Conservation (phyloP, 116 monocot species). For the Posidonia oceanica region DNA sequence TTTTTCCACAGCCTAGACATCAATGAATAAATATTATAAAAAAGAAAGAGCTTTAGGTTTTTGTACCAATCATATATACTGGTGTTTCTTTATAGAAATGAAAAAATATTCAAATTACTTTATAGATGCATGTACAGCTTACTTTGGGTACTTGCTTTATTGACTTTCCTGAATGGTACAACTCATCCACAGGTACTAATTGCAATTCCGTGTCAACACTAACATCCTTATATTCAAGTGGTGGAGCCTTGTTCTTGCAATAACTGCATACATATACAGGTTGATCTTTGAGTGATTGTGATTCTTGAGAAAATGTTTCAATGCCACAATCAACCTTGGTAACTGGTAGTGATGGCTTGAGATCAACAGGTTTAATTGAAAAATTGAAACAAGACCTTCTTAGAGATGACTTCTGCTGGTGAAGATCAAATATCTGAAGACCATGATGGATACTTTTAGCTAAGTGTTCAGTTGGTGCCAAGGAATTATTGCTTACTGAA, state of each 20-base stretch:
- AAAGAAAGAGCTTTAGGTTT: neutral
- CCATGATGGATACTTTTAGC: conserved; percentile 55
- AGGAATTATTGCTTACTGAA: conserved; percentile 10
- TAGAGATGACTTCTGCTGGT: conserved; percentile 27
- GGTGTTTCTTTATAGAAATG: neutral
- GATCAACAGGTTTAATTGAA: conserved; percentile 32
- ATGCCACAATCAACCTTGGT: conserved; percentile 44
- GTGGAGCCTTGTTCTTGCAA: conserved; percentile 25
- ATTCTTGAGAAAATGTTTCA: conserved; percentile 41
- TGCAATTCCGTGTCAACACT: conserved; percentile 23
- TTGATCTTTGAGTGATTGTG: conserved; percentile 22
- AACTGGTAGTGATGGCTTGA: conserved; percentile 15
- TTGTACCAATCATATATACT: neutral
- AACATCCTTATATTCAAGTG: conserved; percentile 22
- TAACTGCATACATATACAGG: conserved; percentile 26
- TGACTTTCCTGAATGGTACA: conserved; percentile 17
- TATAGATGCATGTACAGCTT: conserved; percentile 1
- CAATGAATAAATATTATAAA: conserved; percentile 1
- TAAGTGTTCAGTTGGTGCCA: conserved; percentile 37
- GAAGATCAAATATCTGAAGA: conserved; percentile 51
- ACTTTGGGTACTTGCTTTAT: conserved; percentile 66
- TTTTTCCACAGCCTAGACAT: conserved; percentile 76
- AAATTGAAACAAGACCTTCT: conserved; percentile 53
- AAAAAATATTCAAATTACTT: neutral
- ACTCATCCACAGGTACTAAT: conserved; percentile 37